A percentile compares a stretch with the other conserved stretches of the same genome.
These are phyloP conservation scores for Termitomyces sp. DNA, from an alignment of 768 basidiomycete species.

Conservation along the genomic window DNA sequence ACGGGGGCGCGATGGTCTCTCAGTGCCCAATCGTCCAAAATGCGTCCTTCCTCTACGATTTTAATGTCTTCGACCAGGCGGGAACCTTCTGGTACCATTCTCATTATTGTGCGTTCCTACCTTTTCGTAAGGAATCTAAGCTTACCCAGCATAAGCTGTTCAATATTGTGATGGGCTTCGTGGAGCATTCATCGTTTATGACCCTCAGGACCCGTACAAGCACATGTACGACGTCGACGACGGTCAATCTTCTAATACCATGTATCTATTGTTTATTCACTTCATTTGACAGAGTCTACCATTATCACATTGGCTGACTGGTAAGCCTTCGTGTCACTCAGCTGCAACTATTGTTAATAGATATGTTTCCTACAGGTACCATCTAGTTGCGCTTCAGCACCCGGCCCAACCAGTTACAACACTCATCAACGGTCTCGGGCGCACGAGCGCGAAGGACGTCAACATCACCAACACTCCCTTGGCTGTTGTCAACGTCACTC, in stretches of 20 bases:
- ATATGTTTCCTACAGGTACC: neutral
- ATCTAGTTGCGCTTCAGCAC: conserved; percentile 1
- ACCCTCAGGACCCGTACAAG: conserved; percentile 28
- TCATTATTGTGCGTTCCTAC: conserved; percentile 22
- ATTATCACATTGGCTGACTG: conserved; percentile 13
- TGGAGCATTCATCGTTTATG: conserved; percentile 35
- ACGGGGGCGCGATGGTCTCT: conserved; percentile 34
- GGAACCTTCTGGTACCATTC: conserved; percentile 27
- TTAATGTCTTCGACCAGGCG: conserved; percentile 19
- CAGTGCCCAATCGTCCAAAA: conserved; percentile 38
- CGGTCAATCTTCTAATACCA: neutral
- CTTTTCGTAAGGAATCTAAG: neutral
- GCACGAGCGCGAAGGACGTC: conserved; percentile 24
- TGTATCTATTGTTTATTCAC: no score
- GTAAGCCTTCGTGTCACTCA: neutral
- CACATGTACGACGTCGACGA: conserved; percentile 29
- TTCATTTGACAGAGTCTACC: conserved; percentile 7
- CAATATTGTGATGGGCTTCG: conserved; percentile 34
- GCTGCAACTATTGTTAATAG: neutral
- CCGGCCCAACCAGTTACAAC: conserved; percentile 15
- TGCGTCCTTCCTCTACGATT: conserved; percentile 34
- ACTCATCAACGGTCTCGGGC: conserved; percentile 40
- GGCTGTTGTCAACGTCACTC: conserved; percentile 33
- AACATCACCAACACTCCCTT: conserved; percentile 18
- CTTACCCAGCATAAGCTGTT: conserved; percentile 7